Base-by-base conservation (phyloP, 2,329 filamentous ascomycete species). In the Pseudogymnoascus sp. region DNA sequence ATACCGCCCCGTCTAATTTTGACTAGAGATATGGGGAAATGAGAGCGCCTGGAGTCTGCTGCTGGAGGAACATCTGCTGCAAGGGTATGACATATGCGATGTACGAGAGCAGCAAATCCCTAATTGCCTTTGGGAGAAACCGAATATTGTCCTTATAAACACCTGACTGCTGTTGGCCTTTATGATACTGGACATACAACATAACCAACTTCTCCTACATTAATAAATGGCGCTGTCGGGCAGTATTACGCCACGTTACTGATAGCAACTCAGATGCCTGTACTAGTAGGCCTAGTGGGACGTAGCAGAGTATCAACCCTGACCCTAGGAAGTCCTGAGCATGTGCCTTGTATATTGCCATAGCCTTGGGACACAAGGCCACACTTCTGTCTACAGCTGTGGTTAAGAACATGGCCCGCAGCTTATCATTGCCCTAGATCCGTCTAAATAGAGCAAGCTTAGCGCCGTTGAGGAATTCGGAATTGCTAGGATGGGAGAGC, bases 361-460 rank as follows among this genome's bases (percentile, higher is more conserved):
- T 66, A 11, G 60, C 58, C 12, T 63, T 64, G 2, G 23, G 22
- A 52, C 35, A 60, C 52, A 63, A 60, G 38, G 35, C 19, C 23
- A 42, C 58, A 11, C 9, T 62, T 19, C 60, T 22, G 49, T 65
- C 35, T 6, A 14, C 19, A 39, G 42, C 38, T 3, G 30, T 58
- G n/a, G 4, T 62, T 22, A 67, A 55, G 58, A 67, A 67, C 16
- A 65, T 63, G 7, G 52, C 63, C 38, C 58, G 36, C 6, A 67
- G 60, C 49, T 62, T 11, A 2, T 5, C 6, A 61, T 36, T 58
- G n/a, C 30, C 38, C 41, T 65, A 5, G 58, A 65, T 62, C 8
- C n/a, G 49, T 11, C 41, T 23, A n/a, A 64, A 63, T 14, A 65
- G 30, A 41, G 61, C 39, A 9, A 60, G 45, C 58, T 64, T 19